phyloP scores from a whole-genome alignment of 306 rosid genomes.

The Cucurbita maxima region DNA sequence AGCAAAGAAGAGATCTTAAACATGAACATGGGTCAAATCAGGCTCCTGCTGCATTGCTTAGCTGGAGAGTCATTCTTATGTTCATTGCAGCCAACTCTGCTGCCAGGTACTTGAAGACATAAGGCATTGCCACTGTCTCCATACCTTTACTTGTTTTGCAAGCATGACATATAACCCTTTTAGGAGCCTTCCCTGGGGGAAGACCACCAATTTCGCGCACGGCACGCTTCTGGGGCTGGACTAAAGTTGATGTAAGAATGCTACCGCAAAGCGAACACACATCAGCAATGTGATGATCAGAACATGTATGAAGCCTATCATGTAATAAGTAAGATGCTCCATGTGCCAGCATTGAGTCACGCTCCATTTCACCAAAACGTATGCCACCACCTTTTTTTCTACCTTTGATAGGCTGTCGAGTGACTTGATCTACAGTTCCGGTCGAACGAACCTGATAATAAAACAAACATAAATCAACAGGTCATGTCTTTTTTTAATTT shows the following conservation, averaged over 20 bases:
- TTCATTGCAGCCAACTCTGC: conserved; percentile 95
- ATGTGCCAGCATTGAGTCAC: conserved; percentile 94
- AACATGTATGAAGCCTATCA: conserved; percentile 82
- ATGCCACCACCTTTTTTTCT: conserved; percentile 89
- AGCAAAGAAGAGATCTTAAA: background rate
- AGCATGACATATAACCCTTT: conserved; percentile 49
- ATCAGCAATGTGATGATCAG: conserved; percentile 86
- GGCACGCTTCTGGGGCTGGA: conserved; percentile 37
- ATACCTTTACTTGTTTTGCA: conserved; percentile 75
- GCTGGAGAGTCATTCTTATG: conserved; percentile 66
- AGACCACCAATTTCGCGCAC: conserved; percentile 39
- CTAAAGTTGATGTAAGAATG: conserved; percentile 45
- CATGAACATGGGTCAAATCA: conserved; percentile 3
- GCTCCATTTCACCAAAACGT: conserved; percentile 97
- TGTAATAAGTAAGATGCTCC: conserved; percentile 87
- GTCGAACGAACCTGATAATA: conserved; percentile 75
- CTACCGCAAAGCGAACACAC: conserved; percentile 80
- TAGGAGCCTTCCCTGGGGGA: conserved; percentile 46
- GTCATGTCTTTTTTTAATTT: background rate
- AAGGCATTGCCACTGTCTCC: conserved; percentile 95
- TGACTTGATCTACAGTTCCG: conserved; percentile 62
- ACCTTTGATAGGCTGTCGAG: conserved; percentile 84
- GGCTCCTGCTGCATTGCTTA: conserved; percentile 23
- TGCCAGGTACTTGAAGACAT: conserved; percentile 70
- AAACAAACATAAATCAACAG: background rate